Evolutionary conservation across 2,329 filamentous ascomycete genomes (phyloP), one percentile per base, ranked within the genome.

Genomic region (Domatiomyces catenatus): DNA sequence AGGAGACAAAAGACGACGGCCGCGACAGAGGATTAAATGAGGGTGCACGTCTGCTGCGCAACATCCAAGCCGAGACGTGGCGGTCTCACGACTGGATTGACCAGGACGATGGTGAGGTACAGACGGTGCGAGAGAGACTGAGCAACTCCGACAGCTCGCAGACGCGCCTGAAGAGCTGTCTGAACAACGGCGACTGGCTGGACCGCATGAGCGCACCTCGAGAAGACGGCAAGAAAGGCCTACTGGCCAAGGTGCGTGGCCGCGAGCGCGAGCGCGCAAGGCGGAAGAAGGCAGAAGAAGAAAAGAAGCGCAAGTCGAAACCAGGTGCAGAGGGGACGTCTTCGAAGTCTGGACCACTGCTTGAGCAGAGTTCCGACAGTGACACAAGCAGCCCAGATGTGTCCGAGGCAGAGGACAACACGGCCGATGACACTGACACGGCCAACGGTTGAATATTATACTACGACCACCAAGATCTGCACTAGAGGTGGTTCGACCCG

Each of bases 61-160:
- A 75, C 44, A 87, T 93, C 44, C 85, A 93, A 69, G 77, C 80
- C 48, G 90, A 98, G 64, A 71, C 75, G 51, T 98, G 92, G 92
- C 77, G 79, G 56, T 77, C 75, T 54, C 76, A 94, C 65, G 74
- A 79, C 54, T 95, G 89, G 71, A 75, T 84, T 48, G 86, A 94
- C 63, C 86, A 93, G 65, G 83, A 92, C 61, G 79, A 59, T 49
- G 58, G 48, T 20, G 48, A 20, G 12, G 51, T 46, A 74, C 70
- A 69, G 80, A 12, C 50, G 75, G 80, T 10, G 17, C 8, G 20
- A 10, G 45, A 47, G 17, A 32, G 8, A 10, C 26, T 26, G 15
- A 22, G 22, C 55, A 76, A 79, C 52, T 81, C 87, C 2, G 75
- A 82, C 52, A 66, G 67, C 7, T 63, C 62, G 1, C 69, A 71